Evolutionary conservation across 116 monocot species (phyloP).

Genomic region (Phalaenopsis hybrid): DNA sequence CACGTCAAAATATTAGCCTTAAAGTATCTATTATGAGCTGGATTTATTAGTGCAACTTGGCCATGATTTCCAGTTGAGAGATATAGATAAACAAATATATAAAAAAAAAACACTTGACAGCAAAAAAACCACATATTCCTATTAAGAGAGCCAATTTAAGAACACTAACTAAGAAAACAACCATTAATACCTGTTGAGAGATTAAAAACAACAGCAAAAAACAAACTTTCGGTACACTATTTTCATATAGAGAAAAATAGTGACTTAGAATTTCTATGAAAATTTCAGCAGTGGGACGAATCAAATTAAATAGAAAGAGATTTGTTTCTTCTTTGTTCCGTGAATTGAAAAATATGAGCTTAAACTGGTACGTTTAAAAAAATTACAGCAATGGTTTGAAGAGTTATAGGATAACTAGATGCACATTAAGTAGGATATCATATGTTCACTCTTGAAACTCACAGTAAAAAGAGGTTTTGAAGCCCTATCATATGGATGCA

Average conservation of each 20-base stretch:
- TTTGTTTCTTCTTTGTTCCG: not conserved
- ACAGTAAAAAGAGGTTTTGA: slow-evolving; percentile 75
- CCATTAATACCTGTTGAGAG: not conserved
- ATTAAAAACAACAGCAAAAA: not conserved
- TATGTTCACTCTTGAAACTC: slow-evolving; percentile 27
- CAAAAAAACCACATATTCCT: not conserved
- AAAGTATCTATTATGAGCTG: not conserved
- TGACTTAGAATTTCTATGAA: not conserved
- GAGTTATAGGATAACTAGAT: not conserved
- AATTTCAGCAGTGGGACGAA: not conserved
- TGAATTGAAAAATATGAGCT: not conserved
- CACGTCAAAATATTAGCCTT: not conserved
- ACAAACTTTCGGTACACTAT: not conserved
- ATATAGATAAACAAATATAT: not conserved
- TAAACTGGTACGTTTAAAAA: not conserved
- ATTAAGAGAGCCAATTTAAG: not conserved
- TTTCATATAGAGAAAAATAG: not conserved
- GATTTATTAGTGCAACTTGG: not conserved
- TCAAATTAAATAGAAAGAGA: not conserved
- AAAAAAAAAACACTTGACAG: not conserved
- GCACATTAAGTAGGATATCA: not conserved
- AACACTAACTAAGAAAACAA: not conserved
- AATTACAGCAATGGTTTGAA: not conserved
- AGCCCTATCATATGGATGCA: slow-evolving; percentile 82
- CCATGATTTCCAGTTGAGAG: not conserved